Conservation (phyloP, 2,329 filamentous ascomycete genomes). For the Ophiosphaerella korrae region DNA sequence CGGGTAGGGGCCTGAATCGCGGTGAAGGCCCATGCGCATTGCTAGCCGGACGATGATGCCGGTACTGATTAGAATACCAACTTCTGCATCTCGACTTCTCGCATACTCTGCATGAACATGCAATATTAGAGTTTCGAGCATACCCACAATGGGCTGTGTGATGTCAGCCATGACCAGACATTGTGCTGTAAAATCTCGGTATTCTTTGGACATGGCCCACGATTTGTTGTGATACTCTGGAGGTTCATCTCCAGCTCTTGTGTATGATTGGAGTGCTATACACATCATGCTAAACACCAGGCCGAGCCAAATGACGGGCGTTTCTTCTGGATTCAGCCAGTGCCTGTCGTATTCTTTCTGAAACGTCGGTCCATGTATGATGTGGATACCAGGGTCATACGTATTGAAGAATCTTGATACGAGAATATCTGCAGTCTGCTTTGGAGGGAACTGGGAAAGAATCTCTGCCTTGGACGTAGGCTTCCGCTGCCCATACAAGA, state of each 20-base stretch:
- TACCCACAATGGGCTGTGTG: conserved; percentile 73
- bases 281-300: conserved; percentile 77
- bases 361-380: conserved; percentile 75
- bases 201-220: conserved; percentile 57
- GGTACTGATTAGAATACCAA: conserved; percentile 66
- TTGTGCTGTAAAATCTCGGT: conserved; percentile 75
- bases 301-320: conserved; percentile 78
- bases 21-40: conserved; percentile 78
- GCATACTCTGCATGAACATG: conserved; percentile 79
- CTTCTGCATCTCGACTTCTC: conserved; percentile 73
- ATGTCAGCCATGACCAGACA: conserved; percentile 78
- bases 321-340: conserved; percentile 75
- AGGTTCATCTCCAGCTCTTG: conserved; percentile 79
- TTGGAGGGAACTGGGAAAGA: conserved; percentile 77
- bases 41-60: conserved; percentile 66
- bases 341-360: conserved; percentile 68
- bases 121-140: conserved; percentile 77
- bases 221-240: conserved; percentile 74
- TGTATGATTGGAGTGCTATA: conserved; percentile 77
- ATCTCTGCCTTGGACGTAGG: conserved; percentile 77
- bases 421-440: conserved; percentile 80
- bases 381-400: conserved; percentile 65
- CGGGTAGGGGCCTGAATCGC: conserved; percentile 76
- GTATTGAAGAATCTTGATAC: conserved; percentile 92
- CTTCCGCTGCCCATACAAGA: conserved; percentile 75